phyloP scores from a whole-genome alignment of 2,329 filamentous ascomycete genomes.

The Coleophoma cylindrospora region DNA sequence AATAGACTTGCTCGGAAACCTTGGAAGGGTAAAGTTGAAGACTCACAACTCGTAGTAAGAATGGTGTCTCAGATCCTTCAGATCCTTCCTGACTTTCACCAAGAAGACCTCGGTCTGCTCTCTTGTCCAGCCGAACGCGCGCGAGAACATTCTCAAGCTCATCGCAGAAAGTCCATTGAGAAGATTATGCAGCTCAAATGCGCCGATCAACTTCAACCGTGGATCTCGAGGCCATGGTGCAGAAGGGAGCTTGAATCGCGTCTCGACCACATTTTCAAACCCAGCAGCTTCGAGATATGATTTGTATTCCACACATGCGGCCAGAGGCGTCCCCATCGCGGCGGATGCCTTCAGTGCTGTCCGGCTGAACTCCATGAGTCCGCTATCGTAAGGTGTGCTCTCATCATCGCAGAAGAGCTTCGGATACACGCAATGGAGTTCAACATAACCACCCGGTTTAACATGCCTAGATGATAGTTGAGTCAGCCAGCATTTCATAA shows the following conservation, averaged over 20 bases:
- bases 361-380: constrained; percentile 1
- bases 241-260: constrained; percentile 10
- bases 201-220: constrained; percentile 12
- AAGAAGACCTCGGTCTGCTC: constrained; percentile 11
- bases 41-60: not conserved
- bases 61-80: not conserved
- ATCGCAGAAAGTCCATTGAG: constrained; percentile 10
- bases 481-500: not conserved
- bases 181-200: constrained; percentile 14
- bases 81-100: constrained; percentile 10
- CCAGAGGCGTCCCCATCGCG: not conserved
- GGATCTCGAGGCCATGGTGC: constrained; percentile 12
- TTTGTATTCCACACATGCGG: constrained; percentile 10
- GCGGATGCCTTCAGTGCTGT: not conserved
- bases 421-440: constrained; percentile 19
- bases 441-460: constrained; percentile 24
- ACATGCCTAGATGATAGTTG: constrained; percentile 4
- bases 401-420: constrained; percentile 3
- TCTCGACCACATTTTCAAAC: constrained; percentile 12
- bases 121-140: constrained; percentile 9
- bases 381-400: not conserved
- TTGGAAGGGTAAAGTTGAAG: not conserved
- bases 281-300: constrained; percentile 19
- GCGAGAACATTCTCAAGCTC: constrained; percentile 12
- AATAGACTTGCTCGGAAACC: not conserved